A percentile compares a stretch with the other conserved stretches of the same genome.
Evolutionary conservation across 2,329 filamentous ascomycete species (phyloP).

Genomic region (Xylaria sp.): DNA sequence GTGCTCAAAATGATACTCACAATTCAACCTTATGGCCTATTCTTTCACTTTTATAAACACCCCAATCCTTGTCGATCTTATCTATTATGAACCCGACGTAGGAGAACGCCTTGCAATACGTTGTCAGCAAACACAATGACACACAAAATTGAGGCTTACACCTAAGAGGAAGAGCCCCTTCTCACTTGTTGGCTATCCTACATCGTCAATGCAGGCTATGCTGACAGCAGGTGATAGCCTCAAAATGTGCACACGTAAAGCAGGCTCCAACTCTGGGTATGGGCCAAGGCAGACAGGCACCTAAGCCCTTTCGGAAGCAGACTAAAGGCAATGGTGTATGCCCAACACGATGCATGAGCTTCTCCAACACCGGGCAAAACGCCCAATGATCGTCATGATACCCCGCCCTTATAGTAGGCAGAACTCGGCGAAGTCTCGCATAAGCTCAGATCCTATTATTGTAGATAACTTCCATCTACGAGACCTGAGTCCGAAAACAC

Average conservation of each 20-base stretch:
- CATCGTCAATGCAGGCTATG: constrained; percentile 5
- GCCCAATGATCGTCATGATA: not conserved
- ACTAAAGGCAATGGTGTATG: not conserved
- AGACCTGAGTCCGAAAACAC: not conserved
- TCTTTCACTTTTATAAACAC: not conserved
- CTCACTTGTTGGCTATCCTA: not conserved
- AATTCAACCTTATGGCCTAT: not conserved
- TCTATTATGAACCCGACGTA: too few species aligned
- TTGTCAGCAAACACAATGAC: not conserved
- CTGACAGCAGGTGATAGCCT: not conserved
- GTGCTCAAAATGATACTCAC: not conserved
- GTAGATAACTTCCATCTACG: not conserved
- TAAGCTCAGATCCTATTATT: not conserved
- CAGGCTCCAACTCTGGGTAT: not conserved
- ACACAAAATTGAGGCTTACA: not conserved
- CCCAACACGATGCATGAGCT: not conserved
- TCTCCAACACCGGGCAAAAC: not conserved
- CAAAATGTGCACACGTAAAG: not conserved
- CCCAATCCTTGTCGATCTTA: not conserved
- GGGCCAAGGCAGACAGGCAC: not conserved
- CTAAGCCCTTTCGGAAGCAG: not conserved
- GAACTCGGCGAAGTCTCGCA: not conserved
- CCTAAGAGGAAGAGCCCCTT: not conserved
- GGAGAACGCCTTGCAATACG: not conserved
- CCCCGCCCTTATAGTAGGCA: not conserved